Percentiles rank a stretch among this genome's conserved stretches.
Conservation (phyloP, 1,139 yeast genomes). For the Diutina sp. region DNA sequence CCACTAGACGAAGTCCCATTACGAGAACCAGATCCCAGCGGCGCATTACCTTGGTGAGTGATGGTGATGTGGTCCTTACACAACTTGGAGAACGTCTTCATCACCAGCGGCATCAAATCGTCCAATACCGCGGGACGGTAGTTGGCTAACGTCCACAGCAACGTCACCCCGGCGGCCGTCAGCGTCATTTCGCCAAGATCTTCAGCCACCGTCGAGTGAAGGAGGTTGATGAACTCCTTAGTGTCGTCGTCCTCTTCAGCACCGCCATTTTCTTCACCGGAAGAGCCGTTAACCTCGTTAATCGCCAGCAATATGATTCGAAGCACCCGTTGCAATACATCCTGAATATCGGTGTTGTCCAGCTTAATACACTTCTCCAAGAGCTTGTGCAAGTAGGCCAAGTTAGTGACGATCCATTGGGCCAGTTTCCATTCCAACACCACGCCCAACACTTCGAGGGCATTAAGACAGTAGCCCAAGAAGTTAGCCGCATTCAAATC, state of each 20-base stretch:
- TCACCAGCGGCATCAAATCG: conserved; percentile 57
- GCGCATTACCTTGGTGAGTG: conserved; percentile 35
- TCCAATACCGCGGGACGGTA: conserved; percentile 66
- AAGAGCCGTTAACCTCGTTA: conserved; percentile 24
- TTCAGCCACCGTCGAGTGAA: conserved; percentile 65
- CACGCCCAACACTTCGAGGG: conserved; percentile 81
- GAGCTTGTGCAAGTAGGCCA: conserved; percentile 55
- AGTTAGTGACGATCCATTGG: conserved; percentile 64
- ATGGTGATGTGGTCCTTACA: conserved; percentile 82
- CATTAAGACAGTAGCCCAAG: conserved; percentile 74
- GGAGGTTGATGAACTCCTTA: conserved; percentile 45
- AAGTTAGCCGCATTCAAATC: conserved; percentile 54
- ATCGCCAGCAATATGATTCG: conserved; percentile 54
- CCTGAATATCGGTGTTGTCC: conserved; percentile 77
- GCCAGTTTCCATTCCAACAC: conserved; percentile 67
- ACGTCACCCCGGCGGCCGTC: conserved; percentile 80
- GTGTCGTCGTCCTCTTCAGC: conserved; percentile 47
- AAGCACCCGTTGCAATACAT: conserved; percentile 65
- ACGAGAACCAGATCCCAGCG: background rate
- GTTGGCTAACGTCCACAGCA: conserved; percentile 73
- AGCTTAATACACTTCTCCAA: conserved; percentile 75
- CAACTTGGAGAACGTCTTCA: conserved; percentile 79
- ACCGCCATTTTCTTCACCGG: conserved; percentile 7
- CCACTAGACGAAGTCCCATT: background rate
- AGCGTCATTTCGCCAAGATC: conserved; percentile 76